Evolutionary conservation across 2,329 filamentous ascomycete species (phyloP), one percentile per base, ranked within the genome.

Genomic region (Aspergillus awamori): DNA sequence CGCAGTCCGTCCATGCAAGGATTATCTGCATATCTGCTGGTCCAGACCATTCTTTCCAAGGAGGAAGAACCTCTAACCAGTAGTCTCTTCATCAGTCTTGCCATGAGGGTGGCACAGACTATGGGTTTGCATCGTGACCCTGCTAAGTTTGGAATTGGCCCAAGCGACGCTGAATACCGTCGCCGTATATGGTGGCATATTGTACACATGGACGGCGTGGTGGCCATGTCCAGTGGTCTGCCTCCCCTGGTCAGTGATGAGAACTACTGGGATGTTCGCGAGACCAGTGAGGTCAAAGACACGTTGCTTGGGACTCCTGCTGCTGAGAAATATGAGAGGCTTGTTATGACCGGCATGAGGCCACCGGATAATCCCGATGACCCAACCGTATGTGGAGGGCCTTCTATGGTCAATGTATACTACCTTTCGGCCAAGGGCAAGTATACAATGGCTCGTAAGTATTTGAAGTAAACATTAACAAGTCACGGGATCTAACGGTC

Each of bases 111-210:
- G 5, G 80, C 80, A 0, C 80, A 82, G 63, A 80, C 77, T 8
- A 80, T 82, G 74, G 80, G 80, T 13, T 69, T 82, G 4, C 80
- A 82, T 67, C 77, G 80, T 17, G 81, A 83, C 58, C 80, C 80
- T 2, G 78, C 78, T 0, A 77, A 81, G 22, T 82, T 82, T 62
- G 78, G 78, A 5, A 77, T 83, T 52, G 70, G 74, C 10, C 69
- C 78, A 4, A 76, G 75, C 36, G 79, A 81, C 64, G 79, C 80
- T 3, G 80, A 82, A 63, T 74, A 77, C 45, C 73, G 80, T 26
- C 74, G 80, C 53, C 73, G 80, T 15, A 69, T 82, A 53, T 82
- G 80, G 80, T 82, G 79, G 79, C 80, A 81, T 62, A 80, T 82
- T 38, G 76, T 81, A 26, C 78, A 82, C 48, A 80, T 81, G 71